These are phyloP conservation scores for Pichia exigua DNA, from an alignment of 805 yeast genomes.

Conservation along the genomic window DNA sequence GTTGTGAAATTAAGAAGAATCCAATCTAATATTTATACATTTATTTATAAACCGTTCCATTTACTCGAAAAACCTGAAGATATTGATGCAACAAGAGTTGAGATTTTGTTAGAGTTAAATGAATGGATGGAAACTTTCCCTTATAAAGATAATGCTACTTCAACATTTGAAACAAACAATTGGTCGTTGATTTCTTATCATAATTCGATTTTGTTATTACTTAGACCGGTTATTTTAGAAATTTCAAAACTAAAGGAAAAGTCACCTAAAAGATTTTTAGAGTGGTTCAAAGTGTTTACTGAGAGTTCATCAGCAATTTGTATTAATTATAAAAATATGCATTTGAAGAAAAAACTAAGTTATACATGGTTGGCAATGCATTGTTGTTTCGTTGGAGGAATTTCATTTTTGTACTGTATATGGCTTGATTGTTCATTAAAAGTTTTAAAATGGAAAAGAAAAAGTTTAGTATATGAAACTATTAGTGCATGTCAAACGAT, in stretches of 20 bases:
- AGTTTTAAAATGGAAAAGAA: constrained; percentile 21
- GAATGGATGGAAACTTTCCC: constrained; percentile 29
- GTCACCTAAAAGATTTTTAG: constrained; percentile 17
- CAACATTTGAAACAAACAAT: constrained; percentile 26
- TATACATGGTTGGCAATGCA: constrained; percentile 29
- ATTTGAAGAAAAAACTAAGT: constrained; percentile 19
- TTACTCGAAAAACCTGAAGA: constrained; percentile 17
- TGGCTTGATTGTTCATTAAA: constrained; percentile 25
- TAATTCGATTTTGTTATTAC: constrained; percentile 25
- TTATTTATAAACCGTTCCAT: constrained; percentile 26
- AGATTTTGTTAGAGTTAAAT: constrained; percentile 27
- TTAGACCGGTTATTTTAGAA: constrained; percentile 27
- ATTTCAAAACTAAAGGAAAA: constrained; percentile 12
- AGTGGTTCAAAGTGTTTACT: constrained; percentile 29
- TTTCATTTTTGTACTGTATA: constrained; percentile 27
- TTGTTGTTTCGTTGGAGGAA: constrained; percentile 26
- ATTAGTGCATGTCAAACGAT: constrained; percentile 25
- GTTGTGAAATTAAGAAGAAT: constrained; percentile 28
- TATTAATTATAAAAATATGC: constrained; percentile 23
- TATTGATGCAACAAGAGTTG: constrained; percentile 23
- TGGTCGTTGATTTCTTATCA: constrained; percentile 31
- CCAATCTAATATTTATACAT: constrained; percentile 28
- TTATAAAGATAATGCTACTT: constrained; percentile 17
- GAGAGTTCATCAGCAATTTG: constrained; percentile 27
- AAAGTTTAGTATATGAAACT: constrained; percentile 23